phyloP scores from a whole-genome alignment of 257 asterid species.

The Buddleja alternifolia region DNA sequence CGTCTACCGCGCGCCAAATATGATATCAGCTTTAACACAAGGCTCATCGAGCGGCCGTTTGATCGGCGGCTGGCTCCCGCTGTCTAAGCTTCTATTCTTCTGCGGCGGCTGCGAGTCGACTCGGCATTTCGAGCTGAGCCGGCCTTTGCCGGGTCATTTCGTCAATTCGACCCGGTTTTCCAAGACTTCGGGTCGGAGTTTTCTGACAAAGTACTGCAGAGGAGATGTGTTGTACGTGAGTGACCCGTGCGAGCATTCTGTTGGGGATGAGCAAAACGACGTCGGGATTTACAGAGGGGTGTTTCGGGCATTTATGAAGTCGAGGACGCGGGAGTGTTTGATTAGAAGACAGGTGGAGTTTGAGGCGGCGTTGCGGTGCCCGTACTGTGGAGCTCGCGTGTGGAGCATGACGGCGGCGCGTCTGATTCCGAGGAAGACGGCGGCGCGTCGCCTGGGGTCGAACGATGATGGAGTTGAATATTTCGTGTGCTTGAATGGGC shows the following conservation, averaged over 20 bases:
- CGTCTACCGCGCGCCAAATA: slow-evolving; percentile 61
- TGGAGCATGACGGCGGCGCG: slow-evolving; percentile 94
- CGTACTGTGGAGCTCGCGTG: slow-evolving; percentile 75
- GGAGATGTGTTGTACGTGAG: slow-evolving; percentile 71
- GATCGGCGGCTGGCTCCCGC: slow-evolving; percentile 73
- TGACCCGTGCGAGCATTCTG: slow-evolving; percentile 85
- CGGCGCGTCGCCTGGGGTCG: slow-evolving; percentile 72
- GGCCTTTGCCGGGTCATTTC: slow-evolving; percentile 58
- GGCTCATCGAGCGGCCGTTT: slow-evolving; percentile 44
- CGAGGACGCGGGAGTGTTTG: slow-evolving; percentile 71
- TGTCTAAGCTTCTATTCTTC: slow-evolving; percentile 74
- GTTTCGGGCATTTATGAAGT: slow-evolving; percentile 59
- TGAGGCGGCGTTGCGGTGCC: slow-evolving; percentile 59
- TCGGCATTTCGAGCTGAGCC: slow-evolving; percentile 44
- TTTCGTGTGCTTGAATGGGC: slow-evolving; percentile 84
- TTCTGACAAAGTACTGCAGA: slow-evolving; percentile 56
- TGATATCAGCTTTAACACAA: slow-evolving; percentile 45
- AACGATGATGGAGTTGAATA: slow-evolving; percentile 70
- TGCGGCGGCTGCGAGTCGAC: slow-evolving; percentile 81
- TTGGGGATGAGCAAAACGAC: slow-evolving; percentile 40
- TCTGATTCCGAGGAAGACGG: slow-evolving; percentile 63
- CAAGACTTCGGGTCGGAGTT: slow-evolving; percentile 85
- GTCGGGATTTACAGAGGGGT: slow-evolving; percentile 82
- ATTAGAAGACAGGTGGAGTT: slow-evolving; percentile 54
- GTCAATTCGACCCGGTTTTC: slow-evolving; percentile 68